Percentiles rank a stretch among this genome's conserved stretches.
phyloP scores from a whole-genome alignment of 2,329 filamentous ascomycete species.

The Ascochyta pisi region DNA sequence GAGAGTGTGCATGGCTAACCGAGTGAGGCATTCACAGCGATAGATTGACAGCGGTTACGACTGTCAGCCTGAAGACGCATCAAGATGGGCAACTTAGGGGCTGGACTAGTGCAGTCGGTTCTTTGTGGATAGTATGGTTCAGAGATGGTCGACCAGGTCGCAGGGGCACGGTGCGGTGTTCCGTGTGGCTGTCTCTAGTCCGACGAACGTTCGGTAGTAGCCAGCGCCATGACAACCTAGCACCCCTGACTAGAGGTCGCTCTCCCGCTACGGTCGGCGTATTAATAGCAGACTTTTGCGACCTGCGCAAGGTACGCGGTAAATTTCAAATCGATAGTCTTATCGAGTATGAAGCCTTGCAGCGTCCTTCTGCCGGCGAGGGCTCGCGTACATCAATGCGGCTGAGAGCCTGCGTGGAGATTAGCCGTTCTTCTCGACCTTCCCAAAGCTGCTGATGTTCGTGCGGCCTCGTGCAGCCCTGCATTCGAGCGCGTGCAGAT shows the following conservation, averaged over 20 bases:
- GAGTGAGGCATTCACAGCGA: conserved; percentile 5
- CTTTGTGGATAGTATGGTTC: conserved; percentile 5
- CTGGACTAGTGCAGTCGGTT: neutral
- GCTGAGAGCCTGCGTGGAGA: neutral
- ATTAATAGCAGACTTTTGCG: conserved; percentile 19
- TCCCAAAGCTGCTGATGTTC: neutral
- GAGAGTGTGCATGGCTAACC: neutral
- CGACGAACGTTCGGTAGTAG: conserved; percentile 13
- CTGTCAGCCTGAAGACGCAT: conserved; percentile 5
- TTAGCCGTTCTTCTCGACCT: neutral
- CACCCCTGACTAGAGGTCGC: conserved; percentile 21
- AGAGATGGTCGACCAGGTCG: conserved; percentile 16
- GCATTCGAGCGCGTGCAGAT: conserved; percentile 2
- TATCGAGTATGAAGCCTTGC: conserved; percentile 4
- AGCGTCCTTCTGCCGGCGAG: conserved; percentile 2
- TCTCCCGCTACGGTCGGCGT: conserved; percentile 13
- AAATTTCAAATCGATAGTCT: conserved; percentile 23
- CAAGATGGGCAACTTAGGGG: conserved; percentile 4
- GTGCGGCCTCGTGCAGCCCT: conserved; percentile 12
- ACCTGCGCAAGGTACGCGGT: conserved; percentile 11
- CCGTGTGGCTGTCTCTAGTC: conserved; percentile 17
- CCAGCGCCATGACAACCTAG: conserved; percentile 9
- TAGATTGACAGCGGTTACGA: conserved; percentile 4
- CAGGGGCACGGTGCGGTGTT: conserved; percentile 14
- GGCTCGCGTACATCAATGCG: conserved; percentile 1